Conservation (phyloP, 2,329 filamentous ascomycete species). For the Aspergillus sp. region DNA sequence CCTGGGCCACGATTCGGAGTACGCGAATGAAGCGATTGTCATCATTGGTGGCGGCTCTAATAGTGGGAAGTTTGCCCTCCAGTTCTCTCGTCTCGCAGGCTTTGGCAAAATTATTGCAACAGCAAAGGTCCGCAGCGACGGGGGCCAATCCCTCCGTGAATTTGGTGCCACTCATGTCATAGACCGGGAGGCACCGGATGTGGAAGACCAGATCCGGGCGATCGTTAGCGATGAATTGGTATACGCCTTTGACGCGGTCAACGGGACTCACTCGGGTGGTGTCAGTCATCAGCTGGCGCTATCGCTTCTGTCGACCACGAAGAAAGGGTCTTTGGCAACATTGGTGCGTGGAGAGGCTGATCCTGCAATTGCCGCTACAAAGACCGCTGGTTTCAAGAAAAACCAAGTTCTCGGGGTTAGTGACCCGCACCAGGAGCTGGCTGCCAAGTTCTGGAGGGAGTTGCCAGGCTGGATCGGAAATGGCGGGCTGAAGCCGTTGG, state of each 20-base stretch:
- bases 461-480: slow-evolving; percentile 29
- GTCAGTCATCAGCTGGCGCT: slow-evolving; percentile 30
- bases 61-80: slow-evolving; percentile 23
- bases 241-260: slow-evolving; percentile 40
- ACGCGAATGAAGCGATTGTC: slow-evolving; percentile 17
- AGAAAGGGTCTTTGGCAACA: slow-evolving; percentile 35
- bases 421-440: slow-evolving; percentile 28
- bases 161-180: slow-evolving; percentile 45
- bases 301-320: slow-evolving; percentile 35
- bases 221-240: slow-evolving; percentile 42
- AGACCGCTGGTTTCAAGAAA: slow-evolving; percentile 34
- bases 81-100: slow-evolving; percentile 29
- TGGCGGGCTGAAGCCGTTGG: slow-evolving; percentile 31
- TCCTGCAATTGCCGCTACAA: slow-evolving; percentile 27
- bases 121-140: slow-evolving; percentile 28
- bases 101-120: slow-evolving; percentile 38
- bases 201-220: slow-evolving; percentile 32
- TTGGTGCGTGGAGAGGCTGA: slow-evolving; percentile 19
- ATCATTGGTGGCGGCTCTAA: slow-evolving; percentile 28
- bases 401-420: slow-evolving; percentile 27
- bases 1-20: slow-evolving; percentile 16
- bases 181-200: slow-evolving; percentile 36
- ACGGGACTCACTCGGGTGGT: slow-evolving; percentile 1
- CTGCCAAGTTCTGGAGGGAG: slow-evolving; percentile 31
- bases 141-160: slow-evolving; percentile 30